Conservation (phyloP, 495 filamentous ascomycete species). For the Talaromyces liani region DNA sequence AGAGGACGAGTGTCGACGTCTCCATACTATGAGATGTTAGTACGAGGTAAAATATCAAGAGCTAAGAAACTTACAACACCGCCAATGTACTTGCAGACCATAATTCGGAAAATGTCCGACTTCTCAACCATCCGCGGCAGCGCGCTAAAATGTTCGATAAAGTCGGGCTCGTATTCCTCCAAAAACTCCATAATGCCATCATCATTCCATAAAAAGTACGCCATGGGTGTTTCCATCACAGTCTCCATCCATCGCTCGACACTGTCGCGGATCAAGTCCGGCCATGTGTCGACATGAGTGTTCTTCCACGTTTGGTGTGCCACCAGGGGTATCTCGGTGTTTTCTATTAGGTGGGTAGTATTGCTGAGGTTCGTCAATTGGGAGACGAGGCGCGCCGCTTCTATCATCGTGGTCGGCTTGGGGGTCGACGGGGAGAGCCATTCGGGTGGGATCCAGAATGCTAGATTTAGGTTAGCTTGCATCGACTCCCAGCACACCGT, state of each 20-base stretch:
- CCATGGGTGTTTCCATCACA: constrained; percentile 10
- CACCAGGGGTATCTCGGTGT: constrained; percentile 14
- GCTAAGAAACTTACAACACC: constrained; percentile 8
- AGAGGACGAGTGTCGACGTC: constrained; percentile 14
- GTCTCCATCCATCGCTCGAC: constrained; percentile 13
- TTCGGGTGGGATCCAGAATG: constrained; percentile 7
- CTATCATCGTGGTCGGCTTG: constrained; percentile 7
- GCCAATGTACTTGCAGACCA: constrained; percentile 12
- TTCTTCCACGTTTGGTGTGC: constrained; percentile 18
- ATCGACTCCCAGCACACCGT: no score
- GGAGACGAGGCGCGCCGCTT: constrained; percentile 6
- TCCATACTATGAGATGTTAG: constrained; percentile 9
- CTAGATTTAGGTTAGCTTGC: background rate
- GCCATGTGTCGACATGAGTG: constrained; percentile 12
- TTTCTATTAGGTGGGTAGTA: constrained; percentile 1
- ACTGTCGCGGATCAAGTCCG: constrained; percentile 8
- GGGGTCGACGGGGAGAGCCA: constrained; percentile 9
- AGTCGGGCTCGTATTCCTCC: constrained; percentile 5
- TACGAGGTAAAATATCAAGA: background rate
- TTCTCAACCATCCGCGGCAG: constrained; percentile 10
- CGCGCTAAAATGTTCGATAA: constrained; percentile 8
- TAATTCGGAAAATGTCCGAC: constrained; percentile 14
- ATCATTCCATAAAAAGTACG: constrained; percentile 16
- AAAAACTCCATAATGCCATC: constrained; percentile 11
- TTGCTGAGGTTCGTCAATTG: constrained; percentile 2